Evolutionary conservation across 192 early-diverging fungal species (phyloP), one percentile per base, ranked within the genome.

Genomic region (Coemansia sp.): DNA sequence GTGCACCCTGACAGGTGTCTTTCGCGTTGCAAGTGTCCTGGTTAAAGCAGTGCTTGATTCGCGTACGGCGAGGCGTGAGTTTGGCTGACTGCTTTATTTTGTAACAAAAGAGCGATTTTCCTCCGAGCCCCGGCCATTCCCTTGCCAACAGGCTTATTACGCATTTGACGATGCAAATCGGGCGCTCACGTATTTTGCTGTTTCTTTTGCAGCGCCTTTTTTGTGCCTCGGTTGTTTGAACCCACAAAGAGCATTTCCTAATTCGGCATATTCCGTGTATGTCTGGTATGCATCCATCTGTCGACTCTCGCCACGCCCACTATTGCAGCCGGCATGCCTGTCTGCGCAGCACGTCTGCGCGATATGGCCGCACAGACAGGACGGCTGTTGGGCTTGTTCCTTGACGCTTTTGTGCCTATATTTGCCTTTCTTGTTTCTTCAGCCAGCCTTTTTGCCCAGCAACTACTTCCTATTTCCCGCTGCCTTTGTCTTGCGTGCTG

Each of bases 241-340:
- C 49, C 51, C 26, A 38, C 49, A 63, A 63, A 54, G 61, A 23
- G 50, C 61, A 18, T 63, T 61, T 61, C 60, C 60, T 49, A 36
- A 52, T 60, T 60, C 24, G 58, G 58, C 42, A 9, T 10, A 12
- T 60, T 60, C 59, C 46, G 59, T 50, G 47, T 61, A 50, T 18
- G 47, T 28, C 31, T 34, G 47, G 36, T 26, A 10, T 36, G 21
- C 36, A 34, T 36, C 59, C 44, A 31, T 52, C 34, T 46, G 17
- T 51, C 24, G 28, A 31, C 28, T 3, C 31, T 24, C 18, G 21
- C 36, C 48, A 52, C 38, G 49, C 50, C 61, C 61, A 63, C 61
- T 63, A 63, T 63, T 63, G 11, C 61, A 26, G 25, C 31, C 40
- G n/a, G 10, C 36, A 6, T 36, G 28, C 12, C 55, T 56, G 50